Evolutionary conservation across 495 filamentous ascomycete species (phyloP), one percentile per base, ranked within the genome.

Genomic region (Trichoderma gamsii): DNA sequence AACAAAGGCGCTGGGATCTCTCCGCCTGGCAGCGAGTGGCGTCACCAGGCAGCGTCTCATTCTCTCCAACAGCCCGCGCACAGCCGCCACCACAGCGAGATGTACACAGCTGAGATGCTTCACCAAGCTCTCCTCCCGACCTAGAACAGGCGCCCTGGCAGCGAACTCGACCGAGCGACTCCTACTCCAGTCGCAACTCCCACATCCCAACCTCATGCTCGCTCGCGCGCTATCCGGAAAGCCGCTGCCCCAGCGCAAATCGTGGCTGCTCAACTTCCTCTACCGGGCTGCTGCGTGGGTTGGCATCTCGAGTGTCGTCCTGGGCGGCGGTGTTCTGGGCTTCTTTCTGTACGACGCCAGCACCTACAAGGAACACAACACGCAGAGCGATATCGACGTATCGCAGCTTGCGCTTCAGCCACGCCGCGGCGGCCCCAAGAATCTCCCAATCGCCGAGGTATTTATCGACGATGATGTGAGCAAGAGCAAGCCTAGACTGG

Each of bases 301-400:
- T 29, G 84, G 84, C 32, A 80, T 76, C 16, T 80, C 83, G 1
- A 70, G 84, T 32, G 73, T 77, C 0, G 74, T 85, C 46, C 6
- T 85, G 11, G 78, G 79, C 59, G 66, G 74, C 15, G 76, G 83
- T 25, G 83, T 98, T 3, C 73, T 91, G 35, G 90, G 83, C 15
- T 97, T 99, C 82, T 98, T 99, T 79, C 72, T 95, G 72, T 99
- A 97, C 78, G 96, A 99, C 82, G 88, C 92, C 18, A 90, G 87
- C 63, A 98, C 96, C 13, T 98, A 98, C 77, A 86, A 86, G 59
- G 88, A 91, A 69, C 79, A 86, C 63, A 77, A 84, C 0, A 84
- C 77, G 18, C 84, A 83, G 61, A 80, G 80, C 68, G 94, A 97
- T 71, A 86, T 97, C 70, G 85, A 88, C 61, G 89, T 99, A 11